These are phyloP conservation scores for Sporothrix luriei DNA, from an alignment of 2,329 filamentous ascomycete genomes.

Conservation along the genomic window DNA sequence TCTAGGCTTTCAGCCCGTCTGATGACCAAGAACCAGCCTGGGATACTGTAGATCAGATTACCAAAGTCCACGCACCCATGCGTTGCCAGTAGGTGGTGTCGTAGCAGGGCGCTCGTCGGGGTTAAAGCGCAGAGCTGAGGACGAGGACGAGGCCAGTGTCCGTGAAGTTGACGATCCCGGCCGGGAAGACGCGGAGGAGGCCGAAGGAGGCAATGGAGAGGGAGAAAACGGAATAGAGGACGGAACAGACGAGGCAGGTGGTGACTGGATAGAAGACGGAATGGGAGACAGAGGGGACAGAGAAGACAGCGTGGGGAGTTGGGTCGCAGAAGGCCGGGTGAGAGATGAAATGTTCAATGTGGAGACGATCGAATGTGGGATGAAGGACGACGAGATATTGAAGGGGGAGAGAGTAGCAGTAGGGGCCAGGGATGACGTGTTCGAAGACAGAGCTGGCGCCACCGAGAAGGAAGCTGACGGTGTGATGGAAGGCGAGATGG, in stretches of 20 bases:
- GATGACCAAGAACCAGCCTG: too few relatives aligned
- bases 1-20: not conserved
- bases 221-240: not conserved
- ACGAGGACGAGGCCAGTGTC: not conserved
- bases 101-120: constrained; percentile 4
- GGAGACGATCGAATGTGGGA: not conserved
- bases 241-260: not conserved
- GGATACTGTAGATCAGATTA: not conserved
- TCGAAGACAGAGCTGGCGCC: not conserved
- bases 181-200: not conserved
- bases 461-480: not conserved
- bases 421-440: not conserved
- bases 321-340: not conserved
- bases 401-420: not conserved
- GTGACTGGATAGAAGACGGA: not conserved
- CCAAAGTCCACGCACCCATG: not conserved
- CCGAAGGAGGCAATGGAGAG: not conserved
- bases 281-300: not conserved
- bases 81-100: not conserved
- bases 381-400: not conserved
- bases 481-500: not conserved
- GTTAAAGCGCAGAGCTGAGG: not conserved
- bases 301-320: not conserved
- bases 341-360: not conserved
- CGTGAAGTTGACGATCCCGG: not conserved